These are phyloP conservation scores for Phaeotremella fagi DNA, from an alignment of 768 basidiomycete genomes.

Conservation along the genomic window DNA sequence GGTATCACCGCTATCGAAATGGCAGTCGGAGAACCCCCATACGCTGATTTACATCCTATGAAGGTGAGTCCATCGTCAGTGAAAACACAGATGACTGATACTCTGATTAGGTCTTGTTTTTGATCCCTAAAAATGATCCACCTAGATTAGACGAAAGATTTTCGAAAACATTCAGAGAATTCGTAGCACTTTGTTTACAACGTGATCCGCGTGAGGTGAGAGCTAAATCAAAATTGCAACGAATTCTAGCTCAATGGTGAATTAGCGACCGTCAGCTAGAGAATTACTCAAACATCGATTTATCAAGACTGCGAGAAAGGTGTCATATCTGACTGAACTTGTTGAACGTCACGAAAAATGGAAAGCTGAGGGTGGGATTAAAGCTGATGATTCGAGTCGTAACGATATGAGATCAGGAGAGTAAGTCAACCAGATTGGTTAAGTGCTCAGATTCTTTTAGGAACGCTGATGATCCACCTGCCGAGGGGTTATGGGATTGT, in stretches of 20 bases:
- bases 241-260: background rate
- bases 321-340: constrained; percentile 86
- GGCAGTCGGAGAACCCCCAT: constrained; percentile 95
- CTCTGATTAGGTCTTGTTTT: constrained; percentile 72
- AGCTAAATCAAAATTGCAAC: constrained; percentile 15
- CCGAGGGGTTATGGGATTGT: constrained; percentile 76
- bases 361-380: constrained; percentile 81
- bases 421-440: constrained; percentile 6
- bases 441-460: constrained; percentile 17
- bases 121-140: constrained; percentile 96
- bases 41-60: constrained; percentile 98
- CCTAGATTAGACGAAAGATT: constrained; percentile 80
- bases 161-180: constrained; percentile 88
- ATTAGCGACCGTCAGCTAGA: constrained; percentile 83
- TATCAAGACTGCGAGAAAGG: constrained; percentile 89
- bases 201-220: constrained; percentile 86
- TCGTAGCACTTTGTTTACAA: constrained; percentile 86
- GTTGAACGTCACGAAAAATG: constrained; percentile 92
- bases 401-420: constrained; percentile 12
- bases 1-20: constrained; percentile 83
- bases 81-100: background rate
- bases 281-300: constrained; percentile 96
- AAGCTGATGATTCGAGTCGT: constrained; percentile 31
- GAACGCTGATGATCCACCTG: constrained; percentile 50
- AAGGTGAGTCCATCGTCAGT: constrained; percentile 79